Evolutionary conservation across 352 stramenopile species (phyloP), one percentile per base, ranked within the genome.

Genomic region (Phytophthora niederhauseri): DNA sequence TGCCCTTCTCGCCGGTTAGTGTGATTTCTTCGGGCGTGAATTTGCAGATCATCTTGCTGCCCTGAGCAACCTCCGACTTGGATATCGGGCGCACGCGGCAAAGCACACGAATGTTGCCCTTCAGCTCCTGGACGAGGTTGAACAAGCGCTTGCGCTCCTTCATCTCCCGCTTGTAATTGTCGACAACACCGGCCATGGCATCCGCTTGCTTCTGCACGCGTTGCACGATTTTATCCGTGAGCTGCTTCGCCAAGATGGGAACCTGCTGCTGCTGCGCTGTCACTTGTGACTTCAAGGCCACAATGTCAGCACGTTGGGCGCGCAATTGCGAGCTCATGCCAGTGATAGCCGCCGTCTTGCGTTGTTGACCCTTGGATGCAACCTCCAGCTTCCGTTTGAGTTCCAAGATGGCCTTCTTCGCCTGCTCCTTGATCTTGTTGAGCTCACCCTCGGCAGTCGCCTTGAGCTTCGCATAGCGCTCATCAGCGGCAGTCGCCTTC

Each of bases 101-200:
- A 50, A 98, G 93, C 12, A 99, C 97, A 57, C 98, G 96, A 60
- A 99, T 99, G 70, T 99, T 99, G 38, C 96, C 97, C 65, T 98
- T 97, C 31, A 99, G 81, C 59, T 98, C 95, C 60, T 99, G 92
- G 38, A 99, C 97, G 28, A 98, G 85, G 59, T 97, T 98, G 59
- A 99, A 97, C 48, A 99, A 75, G 34, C 97, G 90, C 61, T 96
- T 96, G 43, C 89, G 86, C 71, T 95, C 87, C 56, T 94, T 94
- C 60, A 96, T 85, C 63, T 96, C 89, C 31, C 89, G 86, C 56
- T 94, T 92, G 78, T 97, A 97, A 65, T 95, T 97, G 49, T 97
- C 89, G 26, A 97, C 87, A 14, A 97, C 85, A 20, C 85, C 89
- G 12, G 85, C 80, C 84, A 96, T 92, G 9, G 85, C 89, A 51